phyloP scores from a whole-genome alignment of 2,329 filamentous ascomycete species.

The Colletotrichum musicola region DNA sequence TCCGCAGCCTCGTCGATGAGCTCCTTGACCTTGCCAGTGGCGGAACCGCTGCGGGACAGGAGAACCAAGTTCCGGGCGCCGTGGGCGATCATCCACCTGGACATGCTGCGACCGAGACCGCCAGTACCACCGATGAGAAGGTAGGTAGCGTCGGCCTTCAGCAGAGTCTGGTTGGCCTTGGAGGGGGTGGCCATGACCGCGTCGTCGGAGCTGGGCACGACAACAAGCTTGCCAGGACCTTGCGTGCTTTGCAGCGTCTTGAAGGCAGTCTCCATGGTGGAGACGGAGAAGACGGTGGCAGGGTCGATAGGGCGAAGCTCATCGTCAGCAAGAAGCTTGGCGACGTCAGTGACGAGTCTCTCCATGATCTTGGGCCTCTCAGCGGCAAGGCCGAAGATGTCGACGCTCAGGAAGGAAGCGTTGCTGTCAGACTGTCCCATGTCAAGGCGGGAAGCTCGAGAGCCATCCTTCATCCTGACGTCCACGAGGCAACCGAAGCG shows the following conservation, averaged over 20 bases:
- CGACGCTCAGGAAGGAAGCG: constrained; percentile 59
- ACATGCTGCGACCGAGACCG: constrained; percentile 63
- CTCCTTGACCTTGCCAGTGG: constrained; percentile 49
- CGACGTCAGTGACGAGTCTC: constrained; percentile 53
- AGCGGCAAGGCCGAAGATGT: constrained; percentile 58
- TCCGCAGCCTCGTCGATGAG: constrained; percentile 55
- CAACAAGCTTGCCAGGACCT: constrained; percentile 57
- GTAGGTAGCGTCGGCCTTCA: constrained; percentile 60
- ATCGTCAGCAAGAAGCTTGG: constrained; percentile 49
- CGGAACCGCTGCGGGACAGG: constrained; percentile 60
- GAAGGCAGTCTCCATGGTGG: constrained; percentile 53
- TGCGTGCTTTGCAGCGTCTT: constrained; percentile 51
- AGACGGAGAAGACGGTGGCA: constrained; percentile 51
- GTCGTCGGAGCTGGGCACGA: constrained; percentile 56
- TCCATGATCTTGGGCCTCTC: constrained; percentile 56
- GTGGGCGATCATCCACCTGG: constrained; percentile 61
- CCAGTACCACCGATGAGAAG: constrained; percentile 66
- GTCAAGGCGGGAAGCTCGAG: constrained; percentile 57
- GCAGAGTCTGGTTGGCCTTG: constrained; percentile 49
- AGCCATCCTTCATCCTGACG: constrained; percentile 55
- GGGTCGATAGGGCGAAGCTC: constrained; percentile 53
- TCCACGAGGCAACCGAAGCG: constrained; percentile 61
- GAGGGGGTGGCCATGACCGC: constrained; percentile 57
- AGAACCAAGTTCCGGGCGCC: constrained; percentile 63
- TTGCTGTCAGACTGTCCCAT: constrained; percentile 64